Conservation (phyloP, 306 rosid genomes). For the Medicago ruthenica region DNA sequence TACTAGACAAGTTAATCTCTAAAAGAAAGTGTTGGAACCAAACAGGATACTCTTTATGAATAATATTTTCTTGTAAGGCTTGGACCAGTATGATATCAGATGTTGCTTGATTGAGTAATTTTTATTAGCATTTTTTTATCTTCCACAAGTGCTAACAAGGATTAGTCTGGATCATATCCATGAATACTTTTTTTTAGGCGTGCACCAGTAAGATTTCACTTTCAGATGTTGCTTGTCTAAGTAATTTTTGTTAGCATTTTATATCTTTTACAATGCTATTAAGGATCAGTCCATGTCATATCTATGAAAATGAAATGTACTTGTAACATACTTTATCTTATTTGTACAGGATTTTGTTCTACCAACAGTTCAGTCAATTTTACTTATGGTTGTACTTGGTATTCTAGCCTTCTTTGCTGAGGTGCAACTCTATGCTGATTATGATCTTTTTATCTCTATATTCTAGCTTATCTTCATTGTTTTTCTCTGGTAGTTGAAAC, state of each 20-base stretch:
- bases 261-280: slow-evolving; percentile 1
- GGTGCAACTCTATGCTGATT: slow-evolving; percentile 52
- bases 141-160: slow-evolving; percentile 13
- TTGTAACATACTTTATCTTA: neutral
- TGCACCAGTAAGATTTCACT: slow-evolving; percentile 12
- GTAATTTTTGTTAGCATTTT: slow-evolving; percentile 1
- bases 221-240: slow-evolving; percentile 17
- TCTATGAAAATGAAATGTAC: neutral
- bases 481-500: slow-evolving; percentile 1
- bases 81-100: slow-evolving; percentile 3
- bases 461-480: neutral
- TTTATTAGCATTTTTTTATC: slow-evolving; percentile 9
- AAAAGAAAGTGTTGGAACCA: too few species aligned
- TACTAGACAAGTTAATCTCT: too few species aligned
- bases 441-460: neutral
- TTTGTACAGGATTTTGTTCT: slow-evolving; percentile 69
- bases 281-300: neutral
- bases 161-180: slow-evolving; percentile 13
- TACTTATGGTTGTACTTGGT: slow-evolving; percentile 65
- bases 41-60: neutral
- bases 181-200: neutral
- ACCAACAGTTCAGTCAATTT: slow-evolving; percentile 58
- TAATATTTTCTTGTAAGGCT: neutral
- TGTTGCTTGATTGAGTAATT: neutral
- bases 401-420: slow-evolving; percentile 78